A percentile compares a stretch with the other conserved stretches of the same genome.
phyloP scores from a whole-genome alignment of 2,329 filamentous ascomycete species.

The Chaetomium sp. region DNA sequence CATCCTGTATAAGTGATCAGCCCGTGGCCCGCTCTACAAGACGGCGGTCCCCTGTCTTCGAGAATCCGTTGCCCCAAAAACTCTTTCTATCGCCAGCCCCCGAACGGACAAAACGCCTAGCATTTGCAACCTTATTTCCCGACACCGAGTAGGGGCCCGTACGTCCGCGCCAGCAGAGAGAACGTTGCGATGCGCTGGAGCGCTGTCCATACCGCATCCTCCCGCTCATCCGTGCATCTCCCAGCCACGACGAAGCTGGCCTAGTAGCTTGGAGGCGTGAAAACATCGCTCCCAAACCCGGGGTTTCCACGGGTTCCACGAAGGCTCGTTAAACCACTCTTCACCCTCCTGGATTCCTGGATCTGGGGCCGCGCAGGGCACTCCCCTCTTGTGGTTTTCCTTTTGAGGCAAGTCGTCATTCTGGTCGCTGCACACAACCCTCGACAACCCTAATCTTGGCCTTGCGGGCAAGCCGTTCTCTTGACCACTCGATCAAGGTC shows the following conservation, averaged over 20 bases:
- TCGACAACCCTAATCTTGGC: conserved; percentile 21
- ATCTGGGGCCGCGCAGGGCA: conserved; percentile 21
- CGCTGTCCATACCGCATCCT: not conserved
- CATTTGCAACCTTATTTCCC: conserved; percentile 1
- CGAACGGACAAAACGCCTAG: conserved; percentile 6
- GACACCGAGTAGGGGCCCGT: conserved; percentile 3
- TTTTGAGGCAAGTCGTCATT: conserved; percentile 10
- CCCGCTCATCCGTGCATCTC: not conserved
- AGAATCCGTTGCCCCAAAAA: conserved; percentile 10
- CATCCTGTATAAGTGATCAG: conserved; percentile 15
- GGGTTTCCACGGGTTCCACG: too few species aligned
- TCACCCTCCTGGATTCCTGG: not conserved
- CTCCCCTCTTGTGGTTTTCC: conserved; percentile 16
- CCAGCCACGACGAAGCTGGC: not conserved
- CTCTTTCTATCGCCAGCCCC: conserved; percentile 3
- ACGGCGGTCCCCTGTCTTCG: conserved; percentile 20
- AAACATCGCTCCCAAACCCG: too few species aligned
- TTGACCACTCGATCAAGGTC: conserved; percentile 12
- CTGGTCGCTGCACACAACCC: conserved; percentile 21
- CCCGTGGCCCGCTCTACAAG: conserved; percentile 15
- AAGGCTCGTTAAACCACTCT: too few species aligned
- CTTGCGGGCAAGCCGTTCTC: conserved; percentile 10
- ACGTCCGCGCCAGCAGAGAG: not conserved
- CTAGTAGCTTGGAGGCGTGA: too few species aligned
- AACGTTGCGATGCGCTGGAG: not conserved